phyloP scores from a whole-genome alignment of 495 filamentous ascomycete genomes.

The Apiosordaria backusii region DNA sequence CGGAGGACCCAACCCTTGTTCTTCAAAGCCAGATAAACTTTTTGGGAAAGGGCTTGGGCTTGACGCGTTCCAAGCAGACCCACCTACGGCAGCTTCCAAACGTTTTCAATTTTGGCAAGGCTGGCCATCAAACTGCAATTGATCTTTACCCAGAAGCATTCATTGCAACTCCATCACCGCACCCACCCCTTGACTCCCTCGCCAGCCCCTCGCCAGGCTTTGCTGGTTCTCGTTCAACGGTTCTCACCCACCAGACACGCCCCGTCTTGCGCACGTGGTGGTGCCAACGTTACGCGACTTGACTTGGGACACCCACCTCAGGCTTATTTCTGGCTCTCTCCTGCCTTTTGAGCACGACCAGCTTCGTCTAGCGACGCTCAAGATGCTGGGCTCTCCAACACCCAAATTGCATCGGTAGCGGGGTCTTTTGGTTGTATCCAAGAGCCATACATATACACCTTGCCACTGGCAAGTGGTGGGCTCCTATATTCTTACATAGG shows the following conservation, averaged over 20 bases:
- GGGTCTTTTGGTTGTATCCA: slow-evolving; percentile 2
- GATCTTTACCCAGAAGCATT: too few species aligned
- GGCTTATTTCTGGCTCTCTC: slow-evolving; percentile 1
- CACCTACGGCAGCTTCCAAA: too few species aligned
- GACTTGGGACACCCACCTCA: neutral
- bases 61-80: neutral
- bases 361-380: slow-evolving; percentile 8
- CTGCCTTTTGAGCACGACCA: neutral
- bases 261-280: neutral
- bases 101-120: too few species aligned
- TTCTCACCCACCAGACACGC: neutral
- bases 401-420: neutral
- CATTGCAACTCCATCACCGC: too few species aligned
- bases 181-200: too few species aligned
- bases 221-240: too few species aligned
- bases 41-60: neutral
- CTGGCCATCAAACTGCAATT: too few species aligned
- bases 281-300: neutral
- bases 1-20: neutral
- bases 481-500: neutral
- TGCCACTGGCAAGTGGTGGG: neutral
- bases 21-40: too few species aligned
- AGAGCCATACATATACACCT: too few species aligned
- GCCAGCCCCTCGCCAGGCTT: neutral
- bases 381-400: slow-evolving; percentile 3